Base-by-base conservation (phyloP, 75 land plant genomes). In the Pinus taeda region DNA sequence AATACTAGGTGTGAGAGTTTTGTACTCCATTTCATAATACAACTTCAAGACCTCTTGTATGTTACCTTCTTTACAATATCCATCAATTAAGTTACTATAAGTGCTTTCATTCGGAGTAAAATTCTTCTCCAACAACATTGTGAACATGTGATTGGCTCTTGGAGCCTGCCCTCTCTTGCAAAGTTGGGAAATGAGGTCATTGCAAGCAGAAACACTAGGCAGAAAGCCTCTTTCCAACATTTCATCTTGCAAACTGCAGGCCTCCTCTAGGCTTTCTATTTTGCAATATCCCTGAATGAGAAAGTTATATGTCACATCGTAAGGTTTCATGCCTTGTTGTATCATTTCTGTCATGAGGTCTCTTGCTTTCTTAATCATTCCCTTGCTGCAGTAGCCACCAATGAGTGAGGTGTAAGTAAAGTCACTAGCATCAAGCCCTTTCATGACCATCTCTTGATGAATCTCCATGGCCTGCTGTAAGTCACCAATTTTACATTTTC, bases 1-100 rank as follows among this genome's bases (percentile, higher is more conserved):
- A 15, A 42, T 30, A 42, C 86, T 77, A 26, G 86, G 81, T 60
- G 74, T 4, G 29, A 83, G 26, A n/a, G 83, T 85, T 42, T 69
- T 81, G 72, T 60, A 76, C 73, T 82, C 85, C 86, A 86, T 88
- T 64, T 90, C 93, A 77, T 88, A 76, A 36, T 82, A 88, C 58
- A 88, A 62, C 60, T 82, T 90, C 15, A 87, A 39, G 57, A 79
- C 79, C 55, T 80, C 77, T 15, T 85, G 71, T 56, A 79, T 59
- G 0, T 83, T 53, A 0, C 84, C 81, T n/a, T 53, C 69, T 56
- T 75, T 83, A 15, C 83, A 80, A 76, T 79, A 89, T 1, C 90
- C 92, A 57, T 62, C 42, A 55, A 92, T 89, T 15, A 90, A 82
- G 49, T 74, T 57, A 30, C 80, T 75, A 26, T 88, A 90, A 29